Evolutionary conservation across 768 basidiomycete species (phyloP), one percentile per base, ranked within the genome.

Genomic region (Pleurotus ostreatus): DNA sequence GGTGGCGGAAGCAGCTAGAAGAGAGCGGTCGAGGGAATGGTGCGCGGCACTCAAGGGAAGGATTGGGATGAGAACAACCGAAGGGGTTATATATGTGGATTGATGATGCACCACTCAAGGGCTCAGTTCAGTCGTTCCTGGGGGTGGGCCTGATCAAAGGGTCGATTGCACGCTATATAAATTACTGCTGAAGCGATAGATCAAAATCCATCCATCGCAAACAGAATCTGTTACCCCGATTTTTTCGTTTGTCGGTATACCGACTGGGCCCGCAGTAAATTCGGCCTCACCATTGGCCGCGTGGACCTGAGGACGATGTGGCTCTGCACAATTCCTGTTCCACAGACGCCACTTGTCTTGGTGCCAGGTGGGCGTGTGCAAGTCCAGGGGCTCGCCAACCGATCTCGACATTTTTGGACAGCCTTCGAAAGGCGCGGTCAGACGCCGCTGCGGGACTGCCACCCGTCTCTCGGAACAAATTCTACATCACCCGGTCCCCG

Each of bases 71-170:
- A 41, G 46, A 47, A 56, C 58, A 59, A 55, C 48, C 22, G 44
- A 44, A 37, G 49, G 51, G 58, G 55, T 59, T 55, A 58, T 46
- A 58, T 49, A 63, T 18, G 51, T 16, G n/a, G 51, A 39, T 9
- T 13, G 51, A 41, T 37, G 41, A 44, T 44, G 41, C n/a, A 44
- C 41, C 41, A 20, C n/a, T 43, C 30, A 30, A 30, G 30, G 41
- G 41, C 41, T 43, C 30, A 30, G 30, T 30, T 30, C 30, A 30
- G 30, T 30, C 20, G 41, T 43, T n/a, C 41, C 41, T 44, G 41
- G 30, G 30, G 30, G 9, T 34, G 41, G 20, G 20, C 51, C 39
- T 53, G 51, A 41, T 53, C 34, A 38, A 53, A 41, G 51, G 51
- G 37, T 41, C 51, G 51, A 16, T 41, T 49, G 48, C 30, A 34